Conservation (phyloP, 2,329 filamentous ascomycete genomes). For the Verticillium isaacii region DNA sequence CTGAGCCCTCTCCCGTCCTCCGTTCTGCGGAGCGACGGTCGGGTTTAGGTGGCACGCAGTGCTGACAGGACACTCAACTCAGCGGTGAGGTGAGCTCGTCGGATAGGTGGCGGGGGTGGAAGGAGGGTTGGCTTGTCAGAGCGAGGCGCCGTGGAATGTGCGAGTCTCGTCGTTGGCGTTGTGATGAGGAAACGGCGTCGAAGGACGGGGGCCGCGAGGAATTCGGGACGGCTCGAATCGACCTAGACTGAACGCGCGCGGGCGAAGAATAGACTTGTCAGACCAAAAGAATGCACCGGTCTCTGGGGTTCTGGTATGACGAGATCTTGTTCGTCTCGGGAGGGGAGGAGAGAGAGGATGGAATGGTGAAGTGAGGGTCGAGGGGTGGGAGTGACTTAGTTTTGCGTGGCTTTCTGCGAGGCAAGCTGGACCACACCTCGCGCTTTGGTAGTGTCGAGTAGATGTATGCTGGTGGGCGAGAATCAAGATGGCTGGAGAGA, state of each 20-base stretch:
- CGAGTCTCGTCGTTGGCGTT: not conserved
- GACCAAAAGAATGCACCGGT: conserved; percentile 5
- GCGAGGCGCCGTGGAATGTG: not conserved
- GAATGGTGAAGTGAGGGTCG: conserved; percentile 13
- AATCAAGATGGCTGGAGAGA: not conserved
- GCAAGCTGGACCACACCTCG: not conserved
- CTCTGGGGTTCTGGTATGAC: conserved; percentile 1
- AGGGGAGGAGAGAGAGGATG: conserved; percentile 1
- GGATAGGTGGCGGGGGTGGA: not conserved
- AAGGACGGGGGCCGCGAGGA: conserved; percentile 10
- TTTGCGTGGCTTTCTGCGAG: conserved; percentile 3
- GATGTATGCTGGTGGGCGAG: conserved; percentile 1
- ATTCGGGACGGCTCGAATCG: conserved; percentile 10
- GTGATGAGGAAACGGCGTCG: not conserved
- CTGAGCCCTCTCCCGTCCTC: conserved; percentile 13
- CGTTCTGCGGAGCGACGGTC: conserved; percentile 14
- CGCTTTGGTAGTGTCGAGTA: not conserved
- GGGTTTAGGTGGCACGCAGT: conserved; percentile 5
- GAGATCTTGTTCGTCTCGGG: conserved; percentile 6
- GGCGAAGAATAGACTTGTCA: conserved; percentile 6
- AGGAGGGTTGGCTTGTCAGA: not conserved
- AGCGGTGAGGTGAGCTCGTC: not conserved
- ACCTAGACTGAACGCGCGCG: not conserved
- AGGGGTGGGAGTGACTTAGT: conserved; percentile 10
- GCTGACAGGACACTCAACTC: not conserved